Conservation (phyloP, 306 rosid species). For the Nissolia schottii region DNA sequence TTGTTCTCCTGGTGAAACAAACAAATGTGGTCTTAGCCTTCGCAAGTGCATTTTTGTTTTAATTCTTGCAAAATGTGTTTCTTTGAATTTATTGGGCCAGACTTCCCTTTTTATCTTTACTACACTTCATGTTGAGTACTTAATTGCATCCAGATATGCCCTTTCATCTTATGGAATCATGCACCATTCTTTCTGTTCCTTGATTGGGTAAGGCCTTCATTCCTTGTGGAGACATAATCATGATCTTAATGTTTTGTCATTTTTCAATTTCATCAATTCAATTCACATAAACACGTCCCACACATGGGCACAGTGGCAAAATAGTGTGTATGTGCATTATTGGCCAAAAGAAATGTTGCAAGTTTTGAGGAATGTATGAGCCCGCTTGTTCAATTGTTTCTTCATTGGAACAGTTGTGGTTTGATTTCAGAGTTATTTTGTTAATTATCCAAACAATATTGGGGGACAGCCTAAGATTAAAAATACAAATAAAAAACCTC, state of each 20-base stretch:
- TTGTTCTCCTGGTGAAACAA: background rate
- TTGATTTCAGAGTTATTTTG: background rate
- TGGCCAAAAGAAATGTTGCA: no score
- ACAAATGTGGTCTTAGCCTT: background rate
- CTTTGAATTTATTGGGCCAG: background rate
- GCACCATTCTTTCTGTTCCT: background rate
- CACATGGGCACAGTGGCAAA: background rate
- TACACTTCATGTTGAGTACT: conserved; percentile 1
- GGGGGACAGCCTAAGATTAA: background rate
- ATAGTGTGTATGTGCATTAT: background rate
- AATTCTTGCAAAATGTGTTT: background rate
- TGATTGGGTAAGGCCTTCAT: background rate
- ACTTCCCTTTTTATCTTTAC: background rate
- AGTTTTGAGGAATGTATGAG: background rate
- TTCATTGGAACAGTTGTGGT: background rate
- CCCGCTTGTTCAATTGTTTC: background rate
- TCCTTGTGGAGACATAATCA: background rate
- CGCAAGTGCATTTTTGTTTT: background rate
- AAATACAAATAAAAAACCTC: background rate
- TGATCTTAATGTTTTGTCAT: background rate
- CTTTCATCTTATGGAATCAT: background rate
- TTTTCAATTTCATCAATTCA: conserved; percentile 9
- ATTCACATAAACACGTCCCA: background rate
- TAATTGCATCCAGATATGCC: background rate
- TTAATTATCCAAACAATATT: background rate